Evolutionary conservation across 257 asterid species (phyloP), one percentile per base, ranked within the genome.

Genomic region (Lithospermum erythrorhizon): DNA sequence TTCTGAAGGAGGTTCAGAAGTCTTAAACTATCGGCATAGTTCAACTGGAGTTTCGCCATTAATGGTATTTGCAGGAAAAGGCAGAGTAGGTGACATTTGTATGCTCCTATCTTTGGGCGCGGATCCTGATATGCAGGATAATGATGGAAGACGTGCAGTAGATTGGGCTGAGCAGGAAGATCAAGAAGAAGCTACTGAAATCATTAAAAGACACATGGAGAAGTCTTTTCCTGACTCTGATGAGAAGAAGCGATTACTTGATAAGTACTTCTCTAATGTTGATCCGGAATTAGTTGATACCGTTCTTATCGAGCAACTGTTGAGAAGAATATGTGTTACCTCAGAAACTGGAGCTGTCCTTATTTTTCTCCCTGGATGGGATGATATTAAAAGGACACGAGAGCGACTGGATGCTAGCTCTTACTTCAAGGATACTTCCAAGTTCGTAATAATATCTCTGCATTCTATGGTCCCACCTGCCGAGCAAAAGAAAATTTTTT

Each of bases 351-450:
- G 97, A 58, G 98, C 98, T 58, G 72, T 91, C 78, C 95, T 89
- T 32, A 75, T 93, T 69, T 93, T 93, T 72, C 87, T 93, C 72
- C 94, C 95, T 9, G 97, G 98, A 53, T 93, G 98, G 98, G 95
- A 89, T 64, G 97, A 89, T 63, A 93, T 93, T 69, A 81, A 66
- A 58, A 77, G 73, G 72, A 81, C 84, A 22, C 76, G 87, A 21
- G 89, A 86, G 27, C 71, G 78, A 67, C 75, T 93, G 62, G 76
- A 57, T 30, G 65, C 82, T 18, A 86, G 83, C 71, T 87, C 89
- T 30, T 84, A 70, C 67, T 93, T 89, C 70, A 77, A 66, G 24
- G 85, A 93, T 59, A 60, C 76, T 6, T 76, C 94, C 9, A 86
- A 75, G 65, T 93, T 82, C 72, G 15, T 78, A 49, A 67, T 93